phyloP scores from a whole-genome alignment of 163 green algal genomes.

The Volvox carteri region DNA sequence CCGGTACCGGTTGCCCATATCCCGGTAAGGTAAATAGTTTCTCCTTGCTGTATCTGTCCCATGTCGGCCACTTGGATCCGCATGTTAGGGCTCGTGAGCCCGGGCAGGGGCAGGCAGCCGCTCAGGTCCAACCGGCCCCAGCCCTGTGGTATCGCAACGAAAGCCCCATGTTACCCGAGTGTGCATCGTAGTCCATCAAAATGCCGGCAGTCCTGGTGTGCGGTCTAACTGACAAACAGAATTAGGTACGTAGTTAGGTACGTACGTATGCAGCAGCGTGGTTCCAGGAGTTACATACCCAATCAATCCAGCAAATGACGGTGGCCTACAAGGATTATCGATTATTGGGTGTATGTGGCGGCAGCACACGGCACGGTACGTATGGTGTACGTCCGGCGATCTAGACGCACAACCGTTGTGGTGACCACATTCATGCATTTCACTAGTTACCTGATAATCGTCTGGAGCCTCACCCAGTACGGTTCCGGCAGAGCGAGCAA shows the following conservation, averaged over 20 bases:
- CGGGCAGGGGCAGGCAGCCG: not conserved
- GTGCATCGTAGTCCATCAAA: too few species aligned
- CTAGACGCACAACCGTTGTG: not conserved
- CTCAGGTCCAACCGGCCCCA: conserved; percentile 18
- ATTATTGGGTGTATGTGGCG: too few species aligned
- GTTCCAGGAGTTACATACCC: too few species aligned
- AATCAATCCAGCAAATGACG: too few species aligned
- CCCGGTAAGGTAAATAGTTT: not conserved
- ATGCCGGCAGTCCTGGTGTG: too few species aligned
- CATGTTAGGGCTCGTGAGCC: not conserved
- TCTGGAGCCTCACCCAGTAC: not conserved
- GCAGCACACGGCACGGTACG: too few species aligned
- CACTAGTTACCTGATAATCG: not conserved
- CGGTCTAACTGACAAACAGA: too few species aligned
- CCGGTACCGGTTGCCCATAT: not conserved
- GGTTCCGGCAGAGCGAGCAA: not conserved
- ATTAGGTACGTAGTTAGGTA: too few species aligned
- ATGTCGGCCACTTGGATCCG: conserved; percentile 12
- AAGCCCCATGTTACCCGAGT: not conserved
- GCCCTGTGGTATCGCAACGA: not conserved
- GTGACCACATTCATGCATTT: not conserved
- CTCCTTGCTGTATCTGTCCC: not conserved
- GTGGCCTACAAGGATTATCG: too few species aligned
- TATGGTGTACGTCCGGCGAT: not conserved
- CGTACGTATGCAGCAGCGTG: too few species aligned